Base-by-base conservation (phyloP, 2,329 filamentous ascomycete genomes). In the Cryphonectria radicalis region DNA sequence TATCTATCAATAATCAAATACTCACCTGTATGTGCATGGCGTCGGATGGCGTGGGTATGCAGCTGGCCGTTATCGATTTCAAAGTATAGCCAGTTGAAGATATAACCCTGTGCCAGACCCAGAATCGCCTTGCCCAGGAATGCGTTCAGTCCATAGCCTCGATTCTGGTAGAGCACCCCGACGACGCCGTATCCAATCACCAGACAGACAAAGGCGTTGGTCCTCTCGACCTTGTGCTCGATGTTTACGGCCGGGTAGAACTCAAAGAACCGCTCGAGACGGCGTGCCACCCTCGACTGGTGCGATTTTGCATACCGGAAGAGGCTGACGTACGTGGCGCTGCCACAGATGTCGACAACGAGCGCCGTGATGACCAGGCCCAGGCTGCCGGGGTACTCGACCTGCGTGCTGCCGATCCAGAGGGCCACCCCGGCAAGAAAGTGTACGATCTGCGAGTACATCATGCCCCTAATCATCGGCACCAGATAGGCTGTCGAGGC, bases 181-280 rank as follows among this genome's bases (percentile, higher is more conserved):
- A 91, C 84, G 35, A 91, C 89, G 1, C 86, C 88, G 74, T 90
- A 91, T 22, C 90, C 89, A 74, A 91, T 87, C 1, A 92, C 89
- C 3, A 91, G 81, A 0, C 88, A 87, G 0, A 91, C 87, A 75
- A 91, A 92, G 0, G 89, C 89, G 70, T 88, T 88, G 42, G 87
- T 91, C 8, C 90, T 82, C 78, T 91, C 89, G 5, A 89, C 88
- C 69, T 88, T 86, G 77, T 92, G 90, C 78, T 91, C 90, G 73
- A 91, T 91, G 74, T 90, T 91, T 63, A 88, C 81, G 0, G 87
- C 88, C 2, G 88, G 89, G 68, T 84, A 86, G 77, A 90, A 90
- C 73, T 90, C 88, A 70, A 90, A 88, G 4, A 81, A 77, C 6
- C 78, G 76, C 13, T 76, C 76, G 19, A 85, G 65, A 5, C 74